Conservation (phyloP, 2,329 filamentous ascomycete species). For the Ampelomyces quisqualis region DNA sequence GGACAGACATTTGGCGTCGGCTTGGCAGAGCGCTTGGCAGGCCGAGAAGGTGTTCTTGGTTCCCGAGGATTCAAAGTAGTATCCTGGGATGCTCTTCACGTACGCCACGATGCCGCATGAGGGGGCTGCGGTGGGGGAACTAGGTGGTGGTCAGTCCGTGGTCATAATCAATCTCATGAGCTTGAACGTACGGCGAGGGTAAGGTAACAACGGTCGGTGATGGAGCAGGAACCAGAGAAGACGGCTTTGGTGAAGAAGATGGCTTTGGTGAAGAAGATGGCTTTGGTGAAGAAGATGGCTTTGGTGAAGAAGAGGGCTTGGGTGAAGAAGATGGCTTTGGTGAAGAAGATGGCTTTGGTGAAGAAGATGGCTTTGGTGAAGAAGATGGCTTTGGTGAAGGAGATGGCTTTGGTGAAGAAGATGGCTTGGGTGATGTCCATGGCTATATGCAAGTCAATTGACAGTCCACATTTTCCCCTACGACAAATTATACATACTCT, state of each 20-base stretch:
- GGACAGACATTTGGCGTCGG: constrained; percentile 34
- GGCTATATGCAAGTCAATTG: no score
- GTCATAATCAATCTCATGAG: neutral
- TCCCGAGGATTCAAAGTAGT: constrained; percentile 39
- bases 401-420: neutral
- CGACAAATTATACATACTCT: no score
- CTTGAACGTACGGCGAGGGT: constrained; percentile 26
- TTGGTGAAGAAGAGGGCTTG: constrained; percentile 5
- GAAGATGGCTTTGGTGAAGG: constrained; percentile 1
- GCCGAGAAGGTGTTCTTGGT: constrained; percentile 36
- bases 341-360: constrained; percentile 8
- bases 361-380: constrained; percentile 7
- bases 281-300: no score
- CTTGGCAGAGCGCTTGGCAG: constrained; percentile 35
- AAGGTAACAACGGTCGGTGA: constrained; percentile 16
- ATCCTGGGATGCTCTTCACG: constrained; percentile 33
- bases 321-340: neutral
- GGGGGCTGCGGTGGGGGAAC: constrained; percentile 17
- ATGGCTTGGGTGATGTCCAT: constrained; percentile 1
- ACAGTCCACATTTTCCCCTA: no score
- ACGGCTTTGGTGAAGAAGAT: constrained; percentile 3
- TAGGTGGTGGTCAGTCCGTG: constrained; percentile 8
- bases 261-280: neutral
- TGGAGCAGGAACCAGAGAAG: constrained; percentile 10
- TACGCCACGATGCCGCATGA: constrained; percentile 36